Base-by-base conservation (phyloP, 1,284 basidiomycete species). In the Schizopora paradoxa region DNA sequence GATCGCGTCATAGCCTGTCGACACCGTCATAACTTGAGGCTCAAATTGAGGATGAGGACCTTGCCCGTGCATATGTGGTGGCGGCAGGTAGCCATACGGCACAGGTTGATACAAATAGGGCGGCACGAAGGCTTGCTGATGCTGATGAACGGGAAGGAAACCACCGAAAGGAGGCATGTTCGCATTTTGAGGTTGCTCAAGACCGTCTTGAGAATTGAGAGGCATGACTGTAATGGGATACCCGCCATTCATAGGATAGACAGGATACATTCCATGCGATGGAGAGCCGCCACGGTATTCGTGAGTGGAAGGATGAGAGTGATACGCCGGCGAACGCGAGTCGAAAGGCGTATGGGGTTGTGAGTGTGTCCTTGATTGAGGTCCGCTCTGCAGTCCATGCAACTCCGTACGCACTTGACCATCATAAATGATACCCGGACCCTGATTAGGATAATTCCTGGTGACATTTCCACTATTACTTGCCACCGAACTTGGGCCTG, bases 311-410 rank as follows among this genome's bases (percentile, higher is more conserved):
- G 18, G 33, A 35, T 35, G 41, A n/a, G 41, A 6, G 14, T 37
- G 46, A 26, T 50, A 50, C 22, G 46, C 48, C 10, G 48, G 48
- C n/a, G 48, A 50, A 22, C 46, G 48, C 8, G 48, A 50, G 7
- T 37, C 19, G 27, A 40, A 50, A 8, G 48, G 48, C n/a, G 48
- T 46, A 14, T 45, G 34, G 16, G 35, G 26, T 37, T 42, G 48
- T 6, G 48, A 50, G n/a, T 41, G 48, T 2, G 48, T 43, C n/a
- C 28, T 39, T n/a, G 48, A 46, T 13, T 19, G 39, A 29, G 22
- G 22, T n/a, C 25, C 27, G 33, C 5, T 13, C 33, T 13, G 42
- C 10, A 19, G 40, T 16, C 4, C 19, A n/a, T n/a, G n/a, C n/a
- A n/a, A n/a, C n/a, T n/a, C n/a, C n/a, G n/a, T n/a, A n/a, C n/a